Percentiles rank a stretch among this genome's conserved stretches.
phyloP scores from a whole-genome alignment of 768 basidiomycete genomes.

The Harrya chromipes region DNA sequence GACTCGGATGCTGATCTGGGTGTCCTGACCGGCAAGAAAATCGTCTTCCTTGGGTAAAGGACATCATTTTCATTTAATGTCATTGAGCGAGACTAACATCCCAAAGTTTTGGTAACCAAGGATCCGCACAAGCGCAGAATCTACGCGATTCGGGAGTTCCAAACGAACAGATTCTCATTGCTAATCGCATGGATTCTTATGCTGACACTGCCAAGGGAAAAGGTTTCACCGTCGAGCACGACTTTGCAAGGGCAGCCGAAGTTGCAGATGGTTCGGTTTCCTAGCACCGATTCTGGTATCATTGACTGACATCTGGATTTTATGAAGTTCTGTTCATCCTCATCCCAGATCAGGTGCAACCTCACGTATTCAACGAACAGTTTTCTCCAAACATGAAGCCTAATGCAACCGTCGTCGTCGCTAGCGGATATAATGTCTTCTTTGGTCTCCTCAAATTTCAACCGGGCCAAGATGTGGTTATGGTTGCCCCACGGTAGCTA shows the following conservation, averaged over 20 bases:
- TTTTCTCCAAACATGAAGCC: constrained; percentile 50
- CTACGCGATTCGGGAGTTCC: constrained; percentile 60
- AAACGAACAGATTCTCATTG: constrained; percentile 58
- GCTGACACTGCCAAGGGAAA: constrained; percentile 54
- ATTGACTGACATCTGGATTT: background rate
- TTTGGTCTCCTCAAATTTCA: constrained; percentile 55
- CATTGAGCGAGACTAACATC: background rate
- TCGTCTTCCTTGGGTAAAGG: constrained; percentile 58
- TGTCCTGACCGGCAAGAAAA: constrained; percentile 45
- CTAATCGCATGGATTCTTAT: constrained; percentile 56
- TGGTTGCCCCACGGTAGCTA: constrained; percentile 57
- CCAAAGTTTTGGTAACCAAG: constrained; percentile 60
- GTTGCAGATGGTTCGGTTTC: constrained; percentile 48
- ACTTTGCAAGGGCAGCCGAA: constrained; percentile 53
- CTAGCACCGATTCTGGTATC: background rate
- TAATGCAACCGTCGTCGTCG: constrained; percentile 50
- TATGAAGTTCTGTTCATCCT: constrained; percentile 54
- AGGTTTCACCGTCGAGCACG: constrained; percentile 55
- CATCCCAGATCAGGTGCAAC: constrained; percentile 64
- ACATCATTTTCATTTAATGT: background rate
- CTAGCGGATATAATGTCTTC: constrained; percentile 66
- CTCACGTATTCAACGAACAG: constrained; percentile 56
- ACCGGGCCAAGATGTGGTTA: constrained; percentile 54
- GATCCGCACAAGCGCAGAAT: constrained; percentile 65
- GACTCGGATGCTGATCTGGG: constrained; percentile 57